Base-by-base conservation (phyloP, 2,329 filamentous ascomycete species). In the Albophoma yamanashiensis region DNA sequence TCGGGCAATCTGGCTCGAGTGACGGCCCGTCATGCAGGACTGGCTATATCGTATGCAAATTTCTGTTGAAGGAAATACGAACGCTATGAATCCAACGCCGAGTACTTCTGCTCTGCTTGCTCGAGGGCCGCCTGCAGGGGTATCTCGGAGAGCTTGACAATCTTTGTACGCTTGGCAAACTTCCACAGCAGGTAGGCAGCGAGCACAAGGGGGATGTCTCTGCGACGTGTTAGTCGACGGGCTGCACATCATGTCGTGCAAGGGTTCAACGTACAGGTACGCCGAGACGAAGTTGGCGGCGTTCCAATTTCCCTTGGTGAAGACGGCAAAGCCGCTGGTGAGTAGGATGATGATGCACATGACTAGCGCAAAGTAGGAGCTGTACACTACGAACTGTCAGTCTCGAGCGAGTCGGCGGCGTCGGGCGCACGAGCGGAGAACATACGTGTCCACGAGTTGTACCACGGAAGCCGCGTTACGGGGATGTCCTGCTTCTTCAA, bases 281-380 rank as follows among this genome's bases (percentile, higher is more conserved):
- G 83, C 79, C 0, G 84, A 86, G 1, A 87, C 78, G 64, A 88
- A 88, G 1, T 71, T 74, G 25, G 78, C 78, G 0, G 81, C 67
- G 59, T 80, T 75, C 83, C 84, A 87, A 60, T 82, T 80, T 2
- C 84, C 84, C 42, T 72, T 72, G 1, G 82, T 84, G 61, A 88
- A 88, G 4, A 84, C 82, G 2, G 75, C 67, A 64, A 91, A 91
- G 0, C 88, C 88, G 43, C 84, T 83, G 4, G 89, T 91, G 47
- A 91, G 76, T 4, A 92, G 74, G 62, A 91, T 86, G 47, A 88
- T 71, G 36, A 85, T 74, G 67, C 80, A 83, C 76, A 86, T 82
- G 62, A 77, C 68, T 6, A 92, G 75, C 0, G 83, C 82, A 11
- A 75, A 72, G 64, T 79, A 86, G 0, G 89, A 89, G 15, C 79